Evolutionary conservation across 2,329 filamentous ascomycete species (phyloP), one percentile per base, ranked within the genome.

Genomic region (Arthrobotrys megalospora): DNA sequence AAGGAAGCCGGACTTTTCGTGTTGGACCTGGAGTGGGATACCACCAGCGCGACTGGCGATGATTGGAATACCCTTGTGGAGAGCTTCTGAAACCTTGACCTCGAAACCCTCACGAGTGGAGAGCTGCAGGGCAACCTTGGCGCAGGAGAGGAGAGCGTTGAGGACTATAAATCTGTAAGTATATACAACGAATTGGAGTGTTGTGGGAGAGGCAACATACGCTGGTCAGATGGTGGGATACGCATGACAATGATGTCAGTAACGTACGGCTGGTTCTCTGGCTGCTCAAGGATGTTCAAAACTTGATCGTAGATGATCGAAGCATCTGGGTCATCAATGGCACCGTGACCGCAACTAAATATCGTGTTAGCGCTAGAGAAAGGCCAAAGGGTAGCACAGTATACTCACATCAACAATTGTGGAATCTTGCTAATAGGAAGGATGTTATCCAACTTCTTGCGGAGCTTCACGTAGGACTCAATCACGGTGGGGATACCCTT

Each of bases 51-150:
- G 86, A 0, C 91, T 93, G 2, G 91, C 92, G 79, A 96, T 93
- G 81, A 94, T 88, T 0, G 93, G 93, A 1, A 91, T 89, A 12
- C 92, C 92, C 52, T 93, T 93, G 82, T 94, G 92, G 21, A 95
- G 86, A 0, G 92, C 92, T 84, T 96, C 93, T 0, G 91, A 93
- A 4, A 96, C 92, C 84, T 96, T 96, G 81, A 96, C 91, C 84
- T 96, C 93, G 81, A 96, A 96, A 0, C 93, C 92, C 83, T 96
- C 93, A 41, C 92, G 89, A 0, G 91, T 94, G 1, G 92, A 94
- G 5, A 96, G 89, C 84, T 96, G 93, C 6, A 96, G 87, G 0
- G 91, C 91, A 6, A 94, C 89, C 71, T 91, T 89, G 0, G 92
- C 90, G 62, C 91, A 91, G 43, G 90, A 90, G 79, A 96, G 88